Conservation (phyloP, 805 yeast species). For the Cyberlindnera mississippiensis region DNA sequence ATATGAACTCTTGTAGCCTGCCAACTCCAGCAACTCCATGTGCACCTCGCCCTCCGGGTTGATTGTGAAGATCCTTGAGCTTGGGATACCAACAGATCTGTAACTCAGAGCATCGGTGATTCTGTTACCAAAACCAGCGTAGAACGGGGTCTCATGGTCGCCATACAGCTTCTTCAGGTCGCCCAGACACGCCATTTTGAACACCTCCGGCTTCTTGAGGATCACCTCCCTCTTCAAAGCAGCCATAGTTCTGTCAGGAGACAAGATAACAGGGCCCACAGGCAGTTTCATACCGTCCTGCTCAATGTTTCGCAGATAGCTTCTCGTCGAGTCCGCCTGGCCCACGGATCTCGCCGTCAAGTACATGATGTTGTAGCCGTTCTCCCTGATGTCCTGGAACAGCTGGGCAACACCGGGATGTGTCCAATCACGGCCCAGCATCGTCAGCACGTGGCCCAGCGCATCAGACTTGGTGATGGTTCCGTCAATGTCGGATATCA, state of each 20-base stretch:
- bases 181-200: constrained; percentile 92
- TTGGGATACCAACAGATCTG: constrained; percentile 89
- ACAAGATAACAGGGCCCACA: constrained; percentile 85
- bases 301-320: constrained; percentile 69
- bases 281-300: constrained; percentile 79
- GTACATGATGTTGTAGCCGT: constrained; percentile 92
- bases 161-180: constrained; percentile 76
- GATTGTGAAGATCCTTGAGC: constrained; percentile 91
- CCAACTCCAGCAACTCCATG: constrained; percentile 90
- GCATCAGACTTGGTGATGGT: constrained; percentile 98
- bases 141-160: constrained; percentile 69
- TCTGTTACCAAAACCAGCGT: constrained; percentile 96
- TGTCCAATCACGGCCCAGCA: constrained; percentile 97
- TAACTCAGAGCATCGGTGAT: constrained; percentile 96
- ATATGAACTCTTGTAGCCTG: constrained; percentile 87
- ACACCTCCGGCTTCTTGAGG: constrained; percentile 93
- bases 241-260: constrained; percentile 96
- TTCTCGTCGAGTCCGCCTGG: constrained; percentile 87
- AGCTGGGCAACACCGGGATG: constrained; percentile 92
- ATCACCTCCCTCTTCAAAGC: constrained; percentile 91
- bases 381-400: constrained; percentile 78
- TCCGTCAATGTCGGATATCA: constrained; percentile 96
- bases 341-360: constrained; percentile 95
- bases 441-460: constrained; percentile 88
- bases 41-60: constrained; percentile 96